Base-by-base conservation (phyloP, 2,329 filamentous ascomycete genomes). In the Clarireedia homoeocarpa region DNA sequence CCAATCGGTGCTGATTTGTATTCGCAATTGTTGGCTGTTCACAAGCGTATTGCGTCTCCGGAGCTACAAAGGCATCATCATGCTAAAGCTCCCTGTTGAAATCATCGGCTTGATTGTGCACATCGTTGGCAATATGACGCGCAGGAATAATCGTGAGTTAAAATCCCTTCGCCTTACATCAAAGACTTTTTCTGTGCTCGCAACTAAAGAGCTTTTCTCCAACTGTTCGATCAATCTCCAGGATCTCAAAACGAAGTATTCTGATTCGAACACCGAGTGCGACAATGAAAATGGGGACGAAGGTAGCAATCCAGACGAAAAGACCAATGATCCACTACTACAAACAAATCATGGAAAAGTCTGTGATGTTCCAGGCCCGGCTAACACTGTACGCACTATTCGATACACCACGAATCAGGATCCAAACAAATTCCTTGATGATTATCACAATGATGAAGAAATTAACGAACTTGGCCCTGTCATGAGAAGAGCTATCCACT, bases 391-490 rank as follows among this genome's bases (percentile, higher is more conserved):
- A 7, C 38, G 38, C 5, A 44, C 49, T 5, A 42, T 44, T 3
- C 39, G 38, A 5, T 51, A 34, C 10, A 34, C n/a, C 38, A 51
- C 39, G 5, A 44, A 44, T 15, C 5, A 5, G 56, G 5, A 52
- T 57, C 50, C 45, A 3, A 40, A 49, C 38, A 42, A 48, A 14
- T n/a, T 34, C 3, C 49, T n/a, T 7, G 17, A 34, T 39, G n/a
- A 50, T 4, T 48, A 44, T 26, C 51, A 64, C 27, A 36, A 44
- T 15, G 4, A 20, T 6, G 48, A 51, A 14, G 44, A 50, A 20
- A 23, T 34, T 5, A n/a, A 27, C n/a, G 17, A 34, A 36, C 47
- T 55, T 9, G 23, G 38, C 26, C 14, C 36, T 10, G 27, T 20
- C 17, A 45, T 49, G 24, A 39, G 49, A 47, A 23, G 10, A 4